These are phyloP conservation scores for Colletotrichum lentis DNA, from an alignment of 2,329 filamentous ascomycete species.

Conservation along the genomic window DNA sequence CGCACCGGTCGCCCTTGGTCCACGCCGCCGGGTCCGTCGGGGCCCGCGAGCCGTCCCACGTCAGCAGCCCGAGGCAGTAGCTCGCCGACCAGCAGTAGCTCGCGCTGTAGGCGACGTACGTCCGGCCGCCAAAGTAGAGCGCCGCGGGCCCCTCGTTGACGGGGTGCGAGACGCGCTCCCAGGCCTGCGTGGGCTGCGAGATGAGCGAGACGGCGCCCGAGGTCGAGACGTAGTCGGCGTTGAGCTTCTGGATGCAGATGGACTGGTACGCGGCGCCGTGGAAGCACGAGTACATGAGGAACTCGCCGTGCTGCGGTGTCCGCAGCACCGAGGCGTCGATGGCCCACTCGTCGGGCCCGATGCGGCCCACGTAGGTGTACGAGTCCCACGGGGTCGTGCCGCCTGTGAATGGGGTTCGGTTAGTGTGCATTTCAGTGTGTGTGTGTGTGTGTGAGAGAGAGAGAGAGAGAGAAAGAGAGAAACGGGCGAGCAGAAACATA, in stretches of 20 bases:
- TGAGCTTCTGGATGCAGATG: conserved; percentile 51
- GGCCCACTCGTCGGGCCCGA: conserved; percentile 57
- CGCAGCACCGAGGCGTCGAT: conserved; percentile 64
- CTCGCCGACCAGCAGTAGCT: conserved; percentile 65
- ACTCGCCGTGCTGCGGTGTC: conserved; percentile 57
- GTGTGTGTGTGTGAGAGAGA: too few relatives aligned
- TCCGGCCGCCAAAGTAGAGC: conserved; percentile 62
- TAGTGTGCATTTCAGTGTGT: not conserved
- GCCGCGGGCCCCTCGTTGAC: conserved; percentile 66
- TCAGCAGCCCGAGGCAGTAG: conserved; percentile 63
- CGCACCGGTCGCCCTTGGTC: conserved; percentile 59
- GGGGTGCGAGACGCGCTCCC: conserved; percentile 58
- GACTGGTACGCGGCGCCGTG: conserved; percentile 51
- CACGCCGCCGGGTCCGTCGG: conserved; percentile 56
- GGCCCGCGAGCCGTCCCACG: conserved; percentile 60
- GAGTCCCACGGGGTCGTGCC: conserved; percentile 60
- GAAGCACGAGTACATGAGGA: conserved; percentile 64
- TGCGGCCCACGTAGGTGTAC: conserved; percentile 59
- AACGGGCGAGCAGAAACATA: not conserved
- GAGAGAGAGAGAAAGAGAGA: too few relatives aligned
- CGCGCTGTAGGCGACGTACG: conserved; percentile 62
- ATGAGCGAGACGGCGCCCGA: conserved; percentile 57
- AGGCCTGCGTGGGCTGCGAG: conserved; percentile 59
- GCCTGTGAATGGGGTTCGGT: conserved; percentile 46
- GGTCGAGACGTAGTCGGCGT: conserved; percentile 52